These are phyloP conservation scores for Curvularia sp. DNA, from an alignment of 2,329 filamentous ascomycete genomes.

Conservation along the genomic window DNA sequence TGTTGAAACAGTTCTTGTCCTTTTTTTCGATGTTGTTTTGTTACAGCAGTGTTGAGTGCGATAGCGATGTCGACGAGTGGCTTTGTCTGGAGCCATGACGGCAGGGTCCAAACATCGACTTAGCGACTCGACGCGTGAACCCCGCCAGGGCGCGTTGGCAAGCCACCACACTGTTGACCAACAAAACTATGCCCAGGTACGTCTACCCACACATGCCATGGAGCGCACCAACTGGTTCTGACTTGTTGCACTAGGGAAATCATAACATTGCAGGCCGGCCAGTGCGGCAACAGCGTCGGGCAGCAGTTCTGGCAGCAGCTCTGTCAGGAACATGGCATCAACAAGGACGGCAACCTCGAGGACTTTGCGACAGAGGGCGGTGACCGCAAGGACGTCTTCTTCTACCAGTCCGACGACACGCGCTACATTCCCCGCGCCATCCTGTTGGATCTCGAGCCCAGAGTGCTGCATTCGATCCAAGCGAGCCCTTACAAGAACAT, in stretches of 20 bases:
- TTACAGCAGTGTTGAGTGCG: neutral
- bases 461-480: conserved; percentile 91
- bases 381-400: conserved; percentile 98
- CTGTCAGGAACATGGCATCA: conserved; percentile 97
- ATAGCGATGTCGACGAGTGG: neutral
- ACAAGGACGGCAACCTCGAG: conserved; percentile 93
- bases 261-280: conserved; percentile 97
- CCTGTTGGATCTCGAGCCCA: conserved; percentile 90
- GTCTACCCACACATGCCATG: conserved; percentile 6
- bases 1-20: neutral
- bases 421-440: conserved; percentile 97
- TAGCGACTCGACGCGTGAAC: conserved; percentile 31
- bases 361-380: conserved; percentile 98
- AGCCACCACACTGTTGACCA: conserved; percentile 28
- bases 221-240: conserved; percentile 8
- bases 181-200: conserved; percentile 49
- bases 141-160: conserved; percentile 46
- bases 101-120: conserved; percentile 20
- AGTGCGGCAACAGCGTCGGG: conserved; percentile 99
- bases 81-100: conserved; percentile 12
- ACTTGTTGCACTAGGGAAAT: conserved; percentile 74
- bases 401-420: conserved; percentile 98
- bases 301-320: conserved; percentile 99
- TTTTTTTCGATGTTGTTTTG: neutral
- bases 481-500: conserved; percentile 96